A percentile compares a stretch with the other conserved stretches of the same genome.
phyloP scores from a whole-genome alignment of 2,329 filamentous ascomycete genomes.

The Alternaria ethzedia region DNA sequence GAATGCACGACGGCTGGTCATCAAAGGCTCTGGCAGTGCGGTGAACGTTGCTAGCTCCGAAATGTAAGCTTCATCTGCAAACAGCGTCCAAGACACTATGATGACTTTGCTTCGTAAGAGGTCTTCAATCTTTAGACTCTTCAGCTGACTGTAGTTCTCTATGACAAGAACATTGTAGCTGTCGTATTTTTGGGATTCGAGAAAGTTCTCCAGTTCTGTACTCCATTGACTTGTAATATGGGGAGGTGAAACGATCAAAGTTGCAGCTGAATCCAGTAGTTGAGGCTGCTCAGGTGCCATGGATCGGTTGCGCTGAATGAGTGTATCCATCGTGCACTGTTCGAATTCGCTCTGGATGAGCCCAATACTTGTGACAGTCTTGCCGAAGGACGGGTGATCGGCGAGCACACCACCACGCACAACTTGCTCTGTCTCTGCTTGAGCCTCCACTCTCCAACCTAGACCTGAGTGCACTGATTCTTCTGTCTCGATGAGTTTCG shows the following conservation, averaged over 20 bases:
- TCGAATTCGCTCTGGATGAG: slow-evolving; percentile 59
- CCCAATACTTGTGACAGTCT: slow-evolving; percentile 66
- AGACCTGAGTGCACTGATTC: slow-evolving; percentile 60
- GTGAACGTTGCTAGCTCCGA: slow-evolving; percentile 58
- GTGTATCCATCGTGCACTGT: slow-evolving; percentile 5
- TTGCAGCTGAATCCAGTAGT: slow-evolving; percentile 60
- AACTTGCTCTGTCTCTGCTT: slow-evolving; percentile 49
- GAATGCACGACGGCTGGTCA: slow-evolving; percentile 56
- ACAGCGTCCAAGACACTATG: slow-evolving; percentile 60
- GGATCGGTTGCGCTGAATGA: slow-evolving; percentile 21
- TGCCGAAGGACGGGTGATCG: slow-evolving; percentile 71
- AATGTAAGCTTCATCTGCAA: slow-evolving; percentile 58
- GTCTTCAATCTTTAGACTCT: slow-evolving; percentile 51
- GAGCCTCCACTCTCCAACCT: slow-evolving; percentile 64
- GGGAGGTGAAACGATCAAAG: slow-evolving; percentile 64
- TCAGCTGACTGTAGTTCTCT: slow-evolving; percentile 48
- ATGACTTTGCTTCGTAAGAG: slow-evolving; percentile 61
- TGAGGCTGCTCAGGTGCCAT: slow-evolving; percentile 12
- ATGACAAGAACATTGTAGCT: too few relatives aligned
- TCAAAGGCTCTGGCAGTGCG: slow-evolving; percentile 50
- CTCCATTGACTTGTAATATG: slow-evolving; percentile 17
- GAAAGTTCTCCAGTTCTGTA: too few relatives aligned
- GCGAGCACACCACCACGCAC: slow-evolving; percentile 68
- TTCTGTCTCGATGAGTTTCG: slow-evolving; percentile 58
- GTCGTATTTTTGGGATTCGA: too few relatives aligned